Conservation (phyloP, 169 alveolate species). For the Plasmodium sp. region DNA sequence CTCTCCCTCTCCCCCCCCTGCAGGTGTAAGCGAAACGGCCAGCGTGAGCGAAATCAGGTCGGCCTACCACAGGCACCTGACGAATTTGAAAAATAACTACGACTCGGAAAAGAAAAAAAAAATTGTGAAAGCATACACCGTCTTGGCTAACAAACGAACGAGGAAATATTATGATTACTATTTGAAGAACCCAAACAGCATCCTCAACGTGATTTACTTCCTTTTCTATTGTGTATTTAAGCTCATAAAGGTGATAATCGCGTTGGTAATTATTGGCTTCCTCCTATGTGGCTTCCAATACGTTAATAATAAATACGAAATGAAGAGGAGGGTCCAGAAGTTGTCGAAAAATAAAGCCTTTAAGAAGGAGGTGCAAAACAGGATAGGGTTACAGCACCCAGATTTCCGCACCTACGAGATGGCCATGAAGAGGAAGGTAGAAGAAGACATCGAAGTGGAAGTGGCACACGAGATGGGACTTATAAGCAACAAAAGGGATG, state of each 20-base stretch:
- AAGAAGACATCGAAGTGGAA: constrained; percentile 34
- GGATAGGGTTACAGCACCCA: constrained; percentile 8
- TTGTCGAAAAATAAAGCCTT: constrained; percentile 33
- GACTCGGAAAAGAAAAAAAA: constrained; percentile 31
- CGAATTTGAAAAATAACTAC: neutral
- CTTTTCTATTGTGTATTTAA: constrained; percentile 16
- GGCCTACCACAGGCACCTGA: constrained; percentile 1
- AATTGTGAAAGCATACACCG: constrained; percentile 29
- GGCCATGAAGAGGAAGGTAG: constrained; percentile 17
- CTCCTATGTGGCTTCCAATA: constrained; percentile 25
- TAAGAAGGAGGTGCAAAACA: constrained; percentile 37
- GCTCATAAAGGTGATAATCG: constrained; percentile 22
- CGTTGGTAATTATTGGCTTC: constrained; percentile 2
- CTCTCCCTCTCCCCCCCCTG: neutral
- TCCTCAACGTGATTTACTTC: constrained; percentile 31
- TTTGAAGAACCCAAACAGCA: constrained; percentile 53
- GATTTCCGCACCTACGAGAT: constrained; percentile 17
- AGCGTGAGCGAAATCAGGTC: constrained; percentile 3
- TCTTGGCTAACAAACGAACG: constrained; percentile 30
- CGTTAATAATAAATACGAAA: constrained; percentile 23
- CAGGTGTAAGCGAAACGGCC: constrained; percentile 23
- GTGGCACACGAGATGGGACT: constrained; percentile 29
- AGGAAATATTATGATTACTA: constrained; percentile 53
- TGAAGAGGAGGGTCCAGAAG: neutral
- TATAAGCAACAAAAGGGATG: neutral